A percentile compares a stretch with the other conserved stretches of the same genome.
These are phyloP conservation scores for Trichoderma sp. DNA, from an alignment of 2,329 filamentous ascomycete genomes.

Conservation along the genomic window DNA sequence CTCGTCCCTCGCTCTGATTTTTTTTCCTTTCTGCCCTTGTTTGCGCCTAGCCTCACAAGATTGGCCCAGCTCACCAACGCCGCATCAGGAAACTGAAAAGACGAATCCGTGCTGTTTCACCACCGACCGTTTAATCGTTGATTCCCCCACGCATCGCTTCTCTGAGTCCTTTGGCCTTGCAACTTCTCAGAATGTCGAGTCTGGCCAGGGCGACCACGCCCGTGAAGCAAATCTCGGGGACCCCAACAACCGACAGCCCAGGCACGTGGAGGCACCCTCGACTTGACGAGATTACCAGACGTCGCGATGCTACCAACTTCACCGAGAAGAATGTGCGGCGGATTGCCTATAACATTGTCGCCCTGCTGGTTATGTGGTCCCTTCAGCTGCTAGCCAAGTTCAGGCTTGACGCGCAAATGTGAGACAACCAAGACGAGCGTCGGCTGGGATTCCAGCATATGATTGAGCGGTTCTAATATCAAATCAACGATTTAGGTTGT, in stretches of 20 bases:
- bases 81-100: not conserved
- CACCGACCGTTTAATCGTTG: not conserved
- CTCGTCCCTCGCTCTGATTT: not conserved
- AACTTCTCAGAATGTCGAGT: slow-evolving; percentile 29
- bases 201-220: slow-evolving; percentile 36
- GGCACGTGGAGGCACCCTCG: slow-evolving; percentile 91
- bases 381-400: slow-evolving; percentile 34
- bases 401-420: slow-evolving; percentile 41
- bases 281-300: slow-evolving; percentile 78
- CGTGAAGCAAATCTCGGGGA: slow-evolving; percentile 38
- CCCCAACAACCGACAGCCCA: slow-evolving; percentile 50
- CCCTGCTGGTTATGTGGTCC: slow-evolving; percentile 41
- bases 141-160: not conserved
- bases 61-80: slow-evolving; percentile 4
- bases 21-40: slow-evolving; percentile 4
- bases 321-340: slow-evolving; percentile 70
- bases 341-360: slow-evolving; percentile 64
- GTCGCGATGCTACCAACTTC: slow-evolving; percentile 76
- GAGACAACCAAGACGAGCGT: slow-evolving; percentile 23
- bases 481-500: slow-evolving; percentile 30
- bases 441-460: slow-evolving; percentile 1
- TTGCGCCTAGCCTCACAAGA: not conserved
- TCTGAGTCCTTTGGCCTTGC: not conserved
- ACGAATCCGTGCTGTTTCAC: not conserved
- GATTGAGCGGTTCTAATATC: slow-evolving; percentile 22